phyloP scores from a whole-genome alignment of 495 filamentous ascomycete genomes.

The Ascodesmis nigricans region DNA sequence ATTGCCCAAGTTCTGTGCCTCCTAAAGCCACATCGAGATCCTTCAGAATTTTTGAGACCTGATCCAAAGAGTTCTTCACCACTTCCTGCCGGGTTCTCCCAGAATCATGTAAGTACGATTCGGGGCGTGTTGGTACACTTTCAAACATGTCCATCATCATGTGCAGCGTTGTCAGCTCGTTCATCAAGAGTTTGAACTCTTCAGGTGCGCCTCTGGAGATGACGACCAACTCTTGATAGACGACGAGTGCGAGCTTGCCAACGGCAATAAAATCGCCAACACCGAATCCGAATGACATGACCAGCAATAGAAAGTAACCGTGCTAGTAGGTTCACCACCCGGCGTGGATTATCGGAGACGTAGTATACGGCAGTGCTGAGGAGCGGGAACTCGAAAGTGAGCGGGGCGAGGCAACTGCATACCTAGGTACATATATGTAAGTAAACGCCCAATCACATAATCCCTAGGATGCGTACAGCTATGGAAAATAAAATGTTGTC shows the following conservation, averaged over 20 bases:
- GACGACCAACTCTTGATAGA: constrained; percentile 14
- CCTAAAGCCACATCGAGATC: too few relatives aligned
- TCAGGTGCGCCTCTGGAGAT: constrained; percentile 13
- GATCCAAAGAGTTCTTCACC: constrained; percentile 15
- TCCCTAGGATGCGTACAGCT: too few relatives aligned
- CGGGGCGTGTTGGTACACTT: constrained; percentile 16
- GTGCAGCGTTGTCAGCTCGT: constrained; percentile 14
- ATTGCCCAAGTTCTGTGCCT: constrained; percentile 10
- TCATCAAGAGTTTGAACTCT: constrained; percentile 15
- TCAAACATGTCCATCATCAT: constrained; percentile 16
- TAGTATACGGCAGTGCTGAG: too few relatives aligned
- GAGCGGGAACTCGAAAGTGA: too few relatives aligned
- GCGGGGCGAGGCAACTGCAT: too few relatives aligned
- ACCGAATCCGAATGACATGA: constrained; percentile 22
- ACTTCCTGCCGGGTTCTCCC: constrained; percentile 18
- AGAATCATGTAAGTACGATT: constrained; percentile 13
- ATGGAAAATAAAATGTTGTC: too few relatives aligned
- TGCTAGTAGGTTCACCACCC: too few relatives aligned
- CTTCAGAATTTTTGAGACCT: constrained; percentile 8
- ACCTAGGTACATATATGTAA: too few relatives aligned
- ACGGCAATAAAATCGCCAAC: constrained; percentile 22
- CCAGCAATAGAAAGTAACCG: too few relatives aligned
- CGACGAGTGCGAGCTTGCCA: constrained; percentile 15
- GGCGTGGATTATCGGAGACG: too few relatives aligned
- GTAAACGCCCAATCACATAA: too few relatives aligned